Conservation (phyloP, 768 basidiomycete species). For the Obba rivulosa region DNA sequence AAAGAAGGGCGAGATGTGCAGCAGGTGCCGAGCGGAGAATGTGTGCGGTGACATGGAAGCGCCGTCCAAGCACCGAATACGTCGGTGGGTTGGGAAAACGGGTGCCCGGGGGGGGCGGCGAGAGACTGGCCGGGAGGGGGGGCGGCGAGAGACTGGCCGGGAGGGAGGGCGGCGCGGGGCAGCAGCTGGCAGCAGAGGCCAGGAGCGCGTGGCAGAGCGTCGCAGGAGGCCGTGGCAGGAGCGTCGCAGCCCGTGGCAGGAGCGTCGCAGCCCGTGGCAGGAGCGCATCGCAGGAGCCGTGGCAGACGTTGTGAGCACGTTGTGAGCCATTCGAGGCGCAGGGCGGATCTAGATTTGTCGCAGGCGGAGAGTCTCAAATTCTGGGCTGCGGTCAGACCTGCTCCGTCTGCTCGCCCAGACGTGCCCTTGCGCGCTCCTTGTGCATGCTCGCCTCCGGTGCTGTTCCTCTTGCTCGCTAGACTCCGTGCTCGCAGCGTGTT, state of each 20-base stretch:
- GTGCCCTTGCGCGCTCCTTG: background rate
- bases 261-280: too few relatives aligned
- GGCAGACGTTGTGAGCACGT: too few relatives aligned
- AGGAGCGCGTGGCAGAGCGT: too few relatives aligned
- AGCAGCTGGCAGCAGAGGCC: too few relatives aligned
- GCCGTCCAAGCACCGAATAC: constrained; percentile 12
- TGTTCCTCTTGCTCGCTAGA: background rate
- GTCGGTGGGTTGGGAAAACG: constrained; percentile 6
- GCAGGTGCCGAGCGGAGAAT: background rate
- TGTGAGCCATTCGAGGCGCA: too few relatives aligned
- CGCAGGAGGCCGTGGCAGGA: too few relatives aligned
- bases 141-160: background rate
- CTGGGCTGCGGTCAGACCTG: background rate
- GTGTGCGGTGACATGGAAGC: constrained; percentile 6
- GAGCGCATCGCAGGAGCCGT: too few relatives aligned
- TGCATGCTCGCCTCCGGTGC: background rate
- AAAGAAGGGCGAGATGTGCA: background rate
- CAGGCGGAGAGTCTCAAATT: background rate
- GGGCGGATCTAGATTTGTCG: background rate
- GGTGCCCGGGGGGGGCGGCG: constrained; percentile 1
- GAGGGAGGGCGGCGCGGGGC: too few relatives aligned
- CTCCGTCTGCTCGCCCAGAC: background rate
- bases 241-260: too few relatives aligned
- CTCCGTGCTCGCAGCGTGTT: background rate
- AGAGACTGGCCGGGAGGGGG: background rate